These are phyloP conservation scores for Penicillium psychrosexuale DNA, from an alignment of 2,329 filamentous ascomycete genomes.

Conservation along the genomic window DNA sequence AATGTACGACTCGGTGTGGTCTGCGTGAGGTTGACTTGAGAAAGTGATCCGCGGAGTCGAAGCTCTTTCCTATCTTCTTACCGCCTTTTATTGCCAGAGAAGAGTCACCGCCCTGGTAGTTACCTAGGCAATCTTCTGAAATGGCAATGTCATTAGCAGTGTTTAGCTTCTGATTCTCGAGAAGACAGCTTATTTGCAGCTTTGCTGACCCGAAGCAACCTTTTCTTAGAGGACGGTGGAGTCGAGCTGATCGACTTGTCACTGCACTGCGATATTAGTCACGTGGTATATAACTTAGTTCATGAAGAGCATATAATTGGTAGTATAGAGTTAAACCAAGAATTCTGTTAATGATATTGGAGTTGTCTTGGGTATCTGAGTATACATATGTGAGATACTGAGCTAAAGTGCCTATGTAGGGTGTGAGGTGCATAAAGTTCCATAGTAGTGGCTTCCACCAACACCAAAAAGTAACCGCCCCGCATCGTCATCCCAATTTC, in stretches of 20 bases:
- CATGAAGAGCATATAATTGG: background rate
- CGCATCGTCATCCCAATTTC: conserved; percentile 33
- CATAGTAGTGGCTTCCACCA: conserved; percentile 10
- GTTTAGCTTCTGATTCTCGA: too few species aligned
- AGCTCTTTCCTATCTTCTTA: conserved; percentile 1
- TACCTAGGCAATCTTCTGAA: background rate
- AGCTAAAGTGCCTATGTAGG: background rate
- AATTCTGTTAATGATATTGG: background rate
- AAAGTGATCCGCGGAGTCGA: background rate
- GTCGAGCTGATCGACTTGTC: background rate
- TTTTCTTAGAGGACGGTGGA: background rate
- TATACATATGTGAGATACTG: background rate
- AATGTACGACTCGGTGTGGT: background rate
- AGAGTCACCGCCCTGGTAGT: background rate
- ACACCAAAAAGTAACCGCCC: conserved; percentile 24
- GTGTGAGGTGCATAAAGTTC: background rate
- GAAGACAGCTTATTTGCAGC: too few species aligned
- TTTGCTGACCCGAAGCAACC: background rate
- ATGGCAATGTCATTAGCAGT: background rate
- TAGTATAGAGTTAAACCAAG: background rate
- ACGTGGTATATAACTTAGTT: conserved; percentile 16
- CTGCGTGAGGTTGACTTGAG: background rate
- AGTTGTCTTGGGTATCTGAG: too few species aligned
- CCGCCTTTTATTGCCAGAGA: background rate
- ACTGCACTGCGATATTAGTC: conserved; percentile 24